A percentile compares a stretch with the other conserved stretches of the same genome.
These are phyloP conservation scores for Leccinum broughii DNA, from an alignment of 768 basidiomycete genomes.

Conservation along the genomic window DNA sequence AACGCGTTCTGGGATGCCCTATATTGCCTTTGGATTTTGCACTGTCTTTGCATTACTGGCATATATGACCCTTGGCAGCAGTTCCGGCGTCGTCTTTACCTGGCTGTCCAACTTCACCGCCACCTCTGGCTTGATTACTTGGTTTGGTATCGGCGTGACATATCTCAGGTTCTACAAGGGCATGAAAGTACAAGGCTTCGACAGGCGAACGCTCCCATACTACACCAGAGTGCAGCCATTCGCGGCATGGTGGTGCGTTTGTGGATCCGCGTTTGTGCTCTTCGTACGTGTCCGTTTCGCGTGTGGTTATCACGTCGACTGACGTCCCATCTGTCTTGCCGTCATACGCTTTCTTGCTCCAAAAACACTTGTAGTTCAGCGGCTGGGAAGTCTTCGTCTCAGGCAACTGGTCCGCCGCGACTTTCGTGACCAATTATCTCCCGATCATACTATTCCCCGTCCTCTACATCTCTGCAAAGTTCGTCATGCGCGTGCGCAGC, in stretches of 20 bases:
- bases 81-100: conserved; percentile 41
- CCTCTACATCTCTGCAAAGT: conserved; percentile 38
- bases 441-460: conserved; percentile 47
- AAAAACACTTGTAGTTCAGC: conserved; percentile 32
- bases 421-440: conserved; percentile 45
- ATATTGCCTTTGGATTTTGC: conserved; percentile 36
- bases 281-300: conserved; percentile 33
- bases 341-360: background rate
- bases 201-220: conserved; percentile 49
- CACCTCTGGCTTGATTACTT: conserved; percentile 43
- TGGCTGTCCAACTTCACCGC: conserved; percentile 41
- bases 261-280: conserved; percentile 29
- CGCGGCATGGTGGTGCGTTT: conserved; percentile 38
- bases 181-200: conserved; percentile 49
- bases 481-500: conserved; percentile 10
- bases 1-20: conserved; percentile 43
- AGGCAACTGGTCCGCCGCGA: conserved; percentile 38
- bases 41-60: conserved; percentile 38
- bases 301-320: background rate
- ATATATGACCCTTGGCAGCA: conserved; percentile 40
- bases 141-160: conserved; percentile 46
- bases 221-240: conserved; percentile 41
- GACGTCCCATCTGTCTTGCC: background rate
- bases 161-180: conserved; percentile 51
- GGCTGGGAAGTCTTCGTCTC: conserved; percentile 44